Evolutionary conservation across 2,329 filamentous ascomycete species (phyloP).

Genomic region (Fusarium odoratissimum): DNA sequence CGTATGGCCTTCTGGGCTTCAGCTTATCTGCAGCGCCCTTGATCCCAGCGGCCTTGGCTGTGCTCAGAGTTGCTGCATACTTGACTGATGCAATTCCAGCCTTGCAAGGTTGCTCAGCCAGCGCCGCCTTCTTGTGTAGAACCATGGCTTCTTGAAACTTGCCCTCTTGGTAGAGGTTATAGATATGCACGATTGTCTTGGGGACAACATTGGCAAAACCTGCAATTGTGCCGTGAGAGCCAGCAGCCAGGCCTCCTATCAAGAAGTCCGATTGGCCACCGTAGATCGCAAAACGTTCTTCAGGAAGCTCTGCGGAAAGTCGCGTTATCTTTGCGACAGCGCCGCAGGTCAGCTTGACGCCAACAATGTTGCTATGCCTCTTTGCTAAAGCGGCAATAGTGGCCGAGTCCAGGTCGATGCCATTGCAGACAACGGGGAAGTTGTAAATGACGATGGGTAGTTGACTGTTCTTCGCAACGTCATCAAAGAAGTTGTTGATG

Average conservation of each 20-base stretch:
- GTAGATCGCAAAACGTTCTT: constrained; percentile 71
- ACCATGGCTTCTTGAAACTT: constrained; percentile 68
- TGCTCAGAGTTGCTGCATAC: constrained; percentile 72
- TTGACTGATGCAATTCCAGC: constrained; percentile 75
- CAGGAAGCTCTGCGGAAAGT: constrained; percentile 61
- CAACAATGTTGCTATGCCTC: constrained; percentile 68
- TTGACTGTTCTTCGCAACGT: constrained; percentile 62
- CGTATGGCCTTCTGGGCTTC: constrained; percentile 70
- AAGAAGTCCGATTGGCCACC: constrained; percentile 81
- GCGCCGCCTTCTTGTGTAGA: constrained; percentile 70
- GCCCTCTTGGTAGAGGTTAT: constrained; percentile 68
- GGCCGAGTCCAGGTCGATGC: constrained; percentile 74
- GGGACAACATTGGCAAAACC: constrained; percentile 73
- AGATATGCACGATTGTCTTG: constrained; percentile 67
- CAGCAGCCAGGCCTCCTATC: constrained; percentile 68
- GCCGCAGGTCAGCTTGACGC: constrained; percentile 78
- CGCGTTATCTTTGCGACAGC: constrained; percentile 77
- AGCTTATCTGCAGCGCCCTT: constrained; percentile 68
- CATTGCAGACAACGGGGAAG: constrained; percentile 75
- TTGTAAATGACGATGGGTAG: constrained; percentile 75
- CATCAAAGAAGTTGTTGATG: constrained; percentile 69
- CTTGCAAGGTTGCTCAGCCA: constrained; percentile 75
- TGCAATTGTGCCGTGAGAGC: constrained; percentile 70
- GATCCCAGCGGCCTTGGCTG: constrained; percentile 69
- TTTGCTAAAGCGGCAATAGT: constrained; percentile 56